phyloP scores from a whole-genome alignment of 768 basidiomycete species.

The Dentipellis sp. region DNA sequence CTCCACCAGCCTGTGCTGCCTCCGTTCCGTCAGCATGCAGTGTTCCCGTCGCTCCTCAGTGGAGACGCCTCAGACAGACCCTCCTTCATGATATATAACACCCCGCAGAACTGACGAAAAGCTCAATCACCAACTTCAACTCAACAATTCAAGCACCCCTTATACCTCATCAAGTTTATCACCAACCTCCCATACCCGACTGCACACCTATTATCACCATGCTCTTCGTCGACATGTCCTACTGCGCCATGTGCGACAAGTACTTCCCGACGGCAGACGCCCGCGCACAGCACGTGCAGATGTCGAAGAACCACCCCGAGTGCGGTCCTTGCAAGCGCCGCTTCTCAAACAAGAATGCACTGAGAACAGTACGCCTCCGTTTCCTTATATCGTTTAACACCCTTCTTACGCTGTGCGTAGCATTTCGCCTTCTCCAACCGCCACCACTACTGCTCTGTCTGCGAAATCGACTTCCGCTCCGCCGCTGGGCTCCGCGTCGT shows the following conservation, averaged over 20 bases:
- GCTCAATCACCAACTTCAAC: no score
- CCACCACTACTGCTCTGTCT: conserved; percentile 24
- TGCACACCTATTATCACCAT: neutral
- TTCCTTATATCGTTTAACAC: neutral
- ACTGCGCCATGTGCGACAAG: conserved; percentile 27
- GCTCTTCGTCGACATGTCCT: conserved; percentile 13
- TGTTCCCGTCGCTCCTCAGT: neutral
- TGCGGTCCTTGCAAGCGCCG: conserved; percentile 21
- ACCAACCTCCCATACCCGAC: no score
- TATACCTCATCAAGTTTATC: no score
- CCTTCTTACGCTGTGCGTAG: conserved; percentile 9
- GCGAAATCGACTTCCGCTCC: conserved; percentile 22
- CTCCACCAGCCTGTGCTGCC: no score
- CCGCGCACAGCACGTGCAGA: conserved; percentile 21
- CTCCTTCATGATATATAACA: no score
- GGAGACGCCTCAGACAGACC: no score
- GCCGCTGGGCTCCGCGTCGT: conserved; percentile 21
- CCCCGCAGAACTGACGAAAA: no score
- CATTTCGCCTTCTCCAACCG: conserved; percentile 21
- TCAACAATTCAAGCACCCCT: no score
- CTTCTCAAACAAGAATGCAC: conserved; percentile 24
- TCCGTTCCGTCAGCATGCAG: neutral
- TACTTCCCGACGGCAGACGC: conserved; percentile 22
- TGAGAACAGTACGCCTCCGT: conserved; percentile 19
- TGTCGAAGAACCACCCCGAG: conserved; percentile 21